A percentile compares a stretch with the other conserved stretches of the same genome.
These are phyloP conservation scores for Penicillium psychrosexuale DNA, from an alignment of 2,329 filamentous ascomycete genomes.

Conservation along the genomic window DNA sequence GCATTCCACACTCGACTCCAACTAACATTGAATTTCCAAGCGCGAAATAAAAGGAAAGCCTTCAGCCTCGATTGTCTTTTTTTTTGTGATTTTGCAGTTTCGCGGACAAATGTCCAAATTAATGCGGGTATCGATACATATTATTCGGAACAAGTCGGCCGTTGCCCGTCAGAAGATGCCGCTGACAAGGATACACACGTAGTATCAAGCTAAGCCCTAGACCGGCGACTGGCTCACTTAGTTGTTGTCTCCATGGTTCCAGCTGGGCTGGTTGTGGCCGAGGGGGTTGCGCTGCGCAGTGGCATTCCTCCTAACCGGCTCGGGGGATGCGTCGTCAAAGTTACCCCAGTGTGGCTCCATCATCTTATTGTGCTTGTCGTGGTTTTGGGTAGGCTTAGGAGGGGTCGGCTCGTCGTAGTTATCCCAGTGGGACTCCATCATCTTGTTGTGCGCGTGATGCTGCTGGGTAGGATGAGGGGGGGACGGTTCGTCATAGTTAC, in stretches of 20 bases:
- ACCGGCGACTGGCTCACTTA: constrained; percentile 1
- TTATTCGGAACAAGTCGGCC: constrained; percentile 14
- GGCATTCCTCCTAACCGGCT: constrained; percentile 18
- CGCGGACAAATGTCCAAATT: constrained; percentile 4
- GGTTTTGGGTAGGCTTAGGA: not conserved
- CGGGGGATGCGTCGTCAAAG: constrained; percentile 38
- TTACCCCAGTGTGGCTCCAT: constrained; percentile 61
- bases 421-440: constrained; percentile 62
- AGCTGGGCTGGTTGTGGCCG: constrained; percentile 38
- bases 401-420: constrained; percentile 36
- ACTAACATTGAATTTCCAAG: not conserved
- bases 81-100: constrained; percentile 1
- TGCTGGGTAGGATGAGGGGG: constrained; percentile 47
- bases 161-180: constrained; percentile 3
- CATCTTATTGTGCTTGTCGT: constrained; percentile 49
- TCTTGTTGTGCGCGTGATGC: constrained; percentile 53
- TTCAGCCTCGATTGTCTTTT: not conserved
- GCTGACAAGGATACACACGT: not conserved
- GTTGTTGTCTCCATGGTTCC: constrained; percentile 43
- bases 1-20: not conserved
- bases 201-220: not conserved
- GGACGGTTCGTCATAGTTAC: too few species aligned
- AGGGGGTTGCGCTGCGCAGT: constrained; percentile 25
- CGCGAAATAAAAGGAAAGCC: not conserved
- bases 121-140: constrained; percentile 26